Base-by-base conservation (phyloP, 2,329 filamentous ascomycete genomes). In the Beauveria australis region DNA sequence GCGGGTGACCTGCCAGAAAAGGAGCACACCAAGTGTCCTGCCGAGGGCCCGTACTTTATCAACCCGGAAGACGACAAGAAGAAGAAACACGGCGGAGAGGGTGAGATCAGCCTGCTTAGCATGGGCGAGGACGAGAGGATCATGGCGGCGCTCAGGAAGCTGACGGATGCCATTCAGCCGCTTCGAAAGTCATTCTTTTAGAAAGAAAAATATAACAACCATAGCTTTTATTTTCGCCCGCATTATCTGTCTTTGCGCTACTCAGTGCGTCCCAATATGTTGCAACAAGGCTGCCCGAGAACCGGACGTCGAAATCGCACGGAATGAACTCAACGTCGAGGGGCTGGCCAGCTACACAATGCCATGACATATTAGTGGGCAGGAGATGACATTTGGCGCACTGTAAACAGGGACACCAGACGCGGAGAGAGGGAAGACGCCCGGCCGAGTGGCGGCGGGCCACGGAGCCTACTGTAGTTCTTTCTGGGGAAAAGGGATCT, bases 31-130 rank as follows among this genome's bases (percentile, higher is more conserved):
- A 68, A 70, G 59, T 77, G 76, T 41, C 70, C 75, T 14, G 69
- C 69, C 5, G 75, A 78, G 41, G 72, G 68, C 7, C 68, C 69
- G 6, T 78, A 77, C 30, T 78, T 76, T 55, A 49, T 69, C 30
- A 69, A 68, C 58, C 70, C 68, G 1, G 66, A 68, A 1, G 66
- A 67, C n/a, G 22, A 61, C 19, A 53, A 56, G 40, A 52, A 54
- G 52, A 28, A 18, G 22, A 43, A 49, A 18, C 12, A 22, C 19
- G 26, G 12, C 6, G 44, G 19, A 2, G 59, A 55, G 18, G 43
- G 9, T 19, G 37, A 47, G n/a, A 19, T 53, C 3, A 18, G 24
- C 16, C 5, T 18, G 3, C 40, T 53, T 3, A 16, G 43, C 33
- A 30, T 40, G 46, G 16, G 19, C 14, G 53, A 61, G 18, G 54